Evolutionary conservation across 2,329 filamentous ascomycete species (phyloP).

Genomic region (Colletotrichum orchidophilum): DNA sequence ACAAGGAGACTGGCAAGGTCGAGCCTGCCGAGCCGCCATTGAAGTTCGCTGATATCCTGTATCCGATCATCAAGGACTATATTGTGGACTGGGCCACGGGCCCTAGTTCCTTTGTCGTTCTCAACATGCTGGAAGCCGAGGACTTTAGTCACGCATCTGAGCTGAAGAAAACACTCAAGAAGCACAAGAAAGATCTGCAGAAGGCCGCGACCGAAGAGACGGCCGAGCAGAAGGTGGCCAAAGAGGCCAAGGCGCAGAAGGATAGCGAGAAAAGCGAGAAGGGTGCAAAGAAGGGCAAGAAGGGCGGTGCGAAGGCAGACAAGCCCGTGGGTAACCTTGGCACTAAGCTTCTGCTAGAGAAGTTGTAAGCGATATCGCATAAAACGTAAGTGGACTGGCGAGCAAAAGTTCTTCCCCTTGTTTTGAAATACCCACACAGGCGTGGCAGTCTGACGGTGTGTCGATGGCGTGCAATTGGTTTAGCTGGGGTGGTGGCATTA

Average conservation of each 20-base stretch:
- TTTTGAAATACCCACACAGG: conserved; percentile 29
- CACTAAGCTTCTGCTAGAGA: conserved; percentile 68
- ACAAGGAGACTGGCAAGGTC: conserved; percentile 76
- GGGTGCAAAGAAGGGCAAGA: conserved; percentile 53
- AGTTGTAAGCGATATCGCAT: conserved; percentile 48
- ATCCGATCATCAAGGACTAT: conserved; percentile 79
- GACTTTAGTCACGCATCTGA: conserved; percentile 74
- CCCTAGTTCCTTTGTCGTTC: conserved; percentile 84
- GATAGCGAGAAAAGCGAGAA: conserved; percentile 49
- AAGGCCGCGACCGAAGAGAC: conserved; percentile 71
- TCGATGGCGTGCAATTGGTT: conserved; percentile 24
- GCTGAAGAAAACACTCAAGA: conserved; percentile 75
- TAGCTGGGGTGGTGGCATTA: conserved; percentile 11
- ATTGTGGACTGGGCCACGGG: conserved; percentile 87
- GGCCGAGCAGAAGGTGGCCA: conserved; percentile 60
- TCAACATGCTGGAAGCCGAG: conserved; percentile 80
- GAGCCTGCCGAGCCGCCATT: conserved; percentile 79
- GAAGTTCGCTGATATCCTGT: conserved; percentile 84
- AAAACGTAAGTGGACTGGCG: conserved; percentile 16
- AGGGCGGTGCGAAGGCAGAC: conserved; percentile 52
- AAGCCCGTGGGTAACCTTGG: conserved; percentile 68
- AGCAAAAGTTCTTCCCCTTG: conserved; percentile 23
- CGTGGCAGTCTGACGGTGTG: conserved; percentile 15
- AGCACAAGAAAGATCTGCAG: conserved; percentile 76
- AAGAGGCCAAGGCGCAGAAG: conserved; percentile 57